Conservation (phyloP, 306 rosid genomes). For the Cyclanthera cordifolia region DNA sequence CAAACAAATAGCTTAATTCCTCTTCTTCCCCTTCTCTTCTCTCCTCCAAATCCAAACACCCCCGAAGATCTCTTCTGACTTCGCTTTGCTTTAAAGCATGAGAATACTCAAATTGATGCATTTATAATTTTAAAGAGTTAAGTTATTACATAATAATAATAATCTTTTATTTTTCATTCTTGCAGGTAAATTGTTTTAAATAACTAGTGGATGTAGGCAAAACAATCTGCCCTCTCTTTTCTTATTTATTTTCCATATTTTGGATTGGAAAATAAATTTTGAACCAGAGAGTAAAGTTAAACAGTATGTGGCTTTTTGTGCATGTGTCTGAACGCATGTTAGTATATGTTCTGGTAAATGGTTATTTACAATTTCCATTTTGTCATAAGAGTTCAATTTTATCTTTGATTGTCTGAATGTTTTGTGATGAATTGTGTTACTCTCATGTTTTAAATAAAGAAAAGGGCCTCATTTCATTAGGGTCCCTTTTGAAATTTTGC, state of each 20-base stretch:
- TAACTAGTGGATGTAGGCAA: slow-evolving; percentile 12
- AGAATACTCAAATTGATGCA: not conserved
- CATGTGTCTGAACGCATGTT: no score
- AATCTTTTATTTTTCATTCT: not conserved
- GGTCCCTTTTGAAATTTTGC: no score
- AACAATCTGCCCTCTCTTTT: slow-evolving; percentile 4
- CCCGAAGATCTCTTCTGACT: no score
- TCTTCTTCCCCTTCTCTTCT: no score
- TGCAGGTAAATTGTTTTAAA: slow-evolving; percentile 14
- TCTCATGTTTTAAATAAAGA: no score
- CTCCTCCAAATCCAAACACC: no score
- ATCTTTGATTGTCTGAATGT: not conserved
- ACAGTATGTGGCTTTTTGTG: slow-evolving; percentile 6
- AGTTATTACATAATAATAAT: not conserved
- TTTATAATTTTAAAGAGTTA: not conserved
- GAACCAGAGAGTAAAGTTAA: slow-evolving; percentile 1
- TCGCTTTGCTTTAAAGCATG: not conserved
- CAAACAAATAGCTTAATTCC: no score
- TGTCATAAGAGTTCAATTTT: not conserved
- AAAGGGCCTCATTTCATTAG: no score
- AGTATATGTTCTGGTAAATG: not conserved
- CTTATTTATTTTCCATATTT: slow-evolving; percentile 15
- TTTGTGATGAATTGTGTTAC: not conserved
- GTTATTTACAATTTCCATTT: not conserved
- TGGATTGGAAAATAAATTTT: slow-evolving; percentile 10